A percentile compares a stretch with the other conserved stretches of the same genome.
Conservation (phyloP, 768 basidiomycete species). For the Mycena crocata region DNA sequence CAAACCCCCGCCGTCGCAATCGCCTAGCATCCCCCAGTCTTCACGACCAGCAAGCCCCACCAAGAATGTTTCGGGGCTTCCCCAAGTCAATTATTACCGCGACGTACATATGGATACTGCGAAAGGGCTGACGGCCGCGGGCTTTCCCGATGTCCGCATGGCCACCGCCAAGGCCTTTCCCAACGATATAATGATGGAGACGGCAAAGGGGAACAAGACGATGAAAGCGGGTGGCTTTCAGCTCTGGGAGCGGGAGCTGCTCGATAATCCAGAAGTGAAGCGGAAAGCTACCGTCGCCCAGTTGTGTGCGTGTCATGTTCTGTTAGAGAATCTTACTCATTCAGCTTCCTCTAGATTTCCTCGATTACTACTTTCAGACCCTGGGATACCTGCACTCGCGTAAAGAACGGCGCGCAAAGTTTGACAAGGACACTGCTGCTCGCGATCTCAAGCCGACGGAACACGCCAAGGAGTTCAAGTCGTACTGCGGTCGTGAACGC, state of each 20-base stretch:
- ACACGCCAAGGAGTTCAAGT: conserved; percentile 85
- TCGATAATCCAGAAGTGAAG: conserved; percentile 89
- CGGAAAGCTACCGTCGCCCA: conserved; percentile 98
- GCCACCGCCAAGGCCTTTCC: conserved; percentile 69
- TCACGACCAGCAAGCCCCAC: conserved; percentile 22
- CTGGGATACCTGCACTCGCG: conserved; percentile 90
- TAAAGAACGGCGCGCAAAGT: conserved; percentile 84
- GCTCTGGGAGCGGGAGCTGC: conserved; percentile 87
- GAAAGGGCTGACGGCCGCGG: conserved; percentile 72
- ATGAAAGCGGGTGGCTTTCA: conserved; percentile 68
- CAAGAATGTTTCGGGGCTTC: conserved; percentile 45
- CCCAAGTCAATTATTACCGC: conserved; percentile 45
- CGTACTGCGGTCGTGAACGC: conserved; percentile 94
- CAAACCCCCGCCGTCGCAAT: conserved; percentile 27
- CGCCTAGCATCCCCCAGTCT: conserved; percentile 28
- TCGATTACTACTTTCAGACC: conserved; percentile 98
- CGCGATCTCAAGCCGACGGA: conserved; percentile 70
- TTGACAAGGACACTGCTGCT: conserved; percentile 83
- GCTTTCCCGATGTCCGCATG: conserved; percentile 51
- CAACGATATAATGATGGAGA: conserved; percentile 77
- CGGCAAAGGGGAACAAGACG: conserved; percentile 66
- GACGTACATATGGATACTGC: conserved; percentile 82
- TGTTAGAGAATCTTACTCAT: conserved; percentile 17
- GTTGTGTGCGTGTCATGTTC: conserved; percentile 74
- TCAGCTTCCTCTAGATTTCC: conserved; percentile 72